Base-by-base conservation (phyloP, 805 yeast species). In the Metschnikowia borealis region DNA sequence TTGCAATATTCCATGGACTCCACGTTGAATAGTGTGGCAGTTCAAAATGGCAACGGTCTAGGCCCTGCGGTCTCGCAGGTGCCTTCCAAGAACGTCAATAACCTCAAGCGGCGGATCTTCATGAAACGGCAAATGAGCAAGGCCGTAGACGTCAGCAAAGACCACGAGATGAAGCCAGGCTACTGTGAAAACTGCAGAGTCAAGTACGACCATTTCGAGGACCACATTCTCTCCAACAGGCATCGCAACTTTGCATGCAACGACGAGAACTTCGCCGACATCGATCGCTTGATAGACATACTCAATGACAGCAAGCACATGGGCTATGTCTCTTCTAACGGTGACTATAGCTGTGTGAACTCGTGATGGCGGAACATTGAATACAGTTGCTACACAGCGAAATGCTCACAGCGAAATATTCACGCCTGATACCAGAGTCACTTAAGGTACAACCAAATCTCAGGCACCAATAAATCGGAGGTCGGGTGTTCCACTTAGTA, bases 101-200 rank as follows among this genome's bases (percentile, higher is more conserved):
- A 74, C 49, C 67, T 79, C 55, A 76, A 77, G 52, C 66, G 78
- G 50, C 69, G 81, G 57, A 69, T 77, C 26, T 67, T 71, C 56
- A 66, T 68, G 66, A 71, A 73, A 55, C 70, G 65, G 51, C 73
- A 70, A 50, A 64, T 63, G 48, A 66, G 62, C 53, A 56, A 50
- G 48, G 53, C 57, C 2, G 59, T 52, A 7, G 58, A 58, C 8
- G 53, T 50, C 17, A 62, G 59, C 49, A 66, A 64, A 35, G 66
- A 65, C 46, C 48, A 56, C 21, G 75, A 71, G 36, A 49, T 63
- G 40, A 68, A 68, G 46, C 79, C 92, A 0, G 97, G 97, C 0
- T 91, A 88, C 67, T 92, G 99, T 69, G 99, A 92, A 64, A 92
- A 92, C 63, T 92, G 99, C 68, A 75, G 92, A 21, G 86, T 85